Percentiles rank a stretch among this genome's conserved stretches.
phyloP scores from a whole-genome alignment of 768 basidiomycete species.

The Pleurotus tuoliensis region DNA sequence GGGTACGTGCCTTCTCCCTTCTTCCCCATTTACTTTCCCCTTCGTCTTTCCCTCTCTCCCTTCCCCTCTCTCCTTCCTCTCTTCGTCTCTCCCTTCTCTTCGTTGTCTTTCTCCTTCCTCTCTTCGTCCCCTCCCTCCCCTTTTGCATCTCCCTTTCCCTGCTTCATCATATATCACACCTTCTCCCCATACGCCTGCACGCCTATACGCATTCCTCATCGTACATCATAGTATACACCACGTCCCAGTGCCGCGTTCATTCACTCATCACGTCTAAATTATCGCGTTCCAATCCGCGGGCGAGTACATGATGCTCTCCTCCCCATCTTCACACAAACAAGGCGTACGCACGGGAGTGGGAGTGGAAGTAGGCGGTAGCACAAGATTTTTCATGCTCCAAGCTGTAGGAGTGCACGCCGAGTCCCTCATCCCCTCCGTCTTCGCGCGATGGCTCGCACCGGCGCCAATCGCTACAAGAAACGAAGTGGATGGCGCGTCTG shows the following conservation, averaged over 20 bases:
- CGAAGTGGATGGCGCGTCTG: too few species aligned
- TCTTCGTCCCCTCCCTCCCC: too few species aligned
- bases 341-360: neutral
- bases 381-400: constrained; percentile 24
- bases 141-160: too few species aligned
- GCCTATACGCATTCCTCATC: too few species aligned
- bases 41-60: too few species aligned
- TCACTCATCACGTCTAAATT: neutral
- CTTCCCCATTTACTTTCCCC: neutral
- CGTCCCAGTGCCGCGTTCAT: too few species aligned
- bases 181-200: too few species aligned
- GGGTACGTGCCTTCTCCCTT: constrained; percentile 15
- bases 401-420: constrained; percentile 26
- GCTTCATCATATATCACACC: too few species aligned
- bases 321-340: neutral
- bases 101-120: too few species aligned
- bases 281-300: constrained; percentile 8
- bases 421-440: constrained; percentile 19
- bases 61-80: too few species aligned
- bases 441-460: constrained; percentile 19
- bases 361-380: constrained; percentile 7
- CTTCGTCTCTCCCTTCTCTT: too few species aligned
- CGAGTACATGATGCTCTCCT: constrained; percentile 16
- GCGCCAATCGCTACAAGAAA: neutral
- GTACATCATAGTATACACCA: too few species aligned